A percentile compares a stretch with the other conserved stretches of the same genome.
Conservation (phyloP, 2,329 filamentous ascomycete genomes). For the Knufia petricola region DNA sequence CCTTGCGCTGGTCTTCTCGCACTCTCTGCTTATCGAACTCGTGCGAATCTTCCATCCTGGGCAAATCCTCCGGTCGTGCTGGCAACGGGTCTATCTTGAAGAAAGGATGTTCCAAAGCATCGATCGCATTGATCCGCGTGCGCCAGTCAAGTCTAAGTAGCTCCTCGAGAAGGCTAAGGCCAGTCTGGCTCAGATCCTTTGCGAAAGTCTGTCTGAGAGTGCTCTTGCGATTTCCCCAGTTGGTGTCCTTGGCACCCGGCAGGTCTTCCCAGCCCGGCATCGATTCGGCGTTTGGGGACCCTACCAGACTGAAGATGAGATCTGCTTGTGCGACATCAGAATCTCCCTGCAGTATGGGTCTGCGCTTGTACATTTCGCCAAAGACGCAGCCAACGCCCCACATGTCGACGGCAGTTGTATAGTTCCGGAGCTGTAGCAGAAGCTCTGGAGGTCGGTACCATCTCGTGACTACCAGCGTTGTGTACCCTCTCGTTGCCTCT, state of each 20-base stretch:
- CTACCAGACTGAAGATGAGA: constrained; percentile 87
- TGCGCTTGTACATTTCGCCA: constrained; percentile 91
- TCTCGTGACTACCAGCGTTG: constrained; percentile 87
- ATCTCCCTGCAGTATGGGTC: constrained; percentile 83
- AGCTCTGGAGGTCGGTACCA: constrained; percentile 97
- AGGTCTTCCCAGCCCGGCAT: constrained; percentile 88
- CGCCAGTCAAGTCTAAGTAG: constrained; percentile 84
- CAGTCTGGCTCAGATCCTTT: constrained; percentile 59
- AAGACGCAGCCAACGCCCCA: constrained; percentile 99
- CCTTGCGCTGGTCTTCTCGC: constrained; percentile 66
- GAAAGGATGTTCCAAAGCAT: constrained; percentile 86
- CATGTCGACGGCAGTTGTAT: constrained; percentile 96
- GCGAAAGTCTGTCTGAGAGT: constrained; percentile 62
- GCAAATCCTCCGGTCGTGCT: constrained; percentile 75
- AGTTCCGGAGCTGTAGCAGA: constrained; percentile 73
- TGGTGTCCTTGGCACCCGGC: constrained; percentile 69
- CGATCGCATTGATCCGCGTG: constrained; percentile 80
- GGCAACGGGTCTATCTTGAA: constrained; percentile 73
- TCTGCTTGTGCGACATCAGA: constrained; percentile 84
- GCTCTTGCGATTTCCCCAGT: constrained; percentile 51
- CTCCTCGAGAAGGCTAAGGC: constrained; percentile 70
- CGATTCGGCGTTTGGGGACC: constrained; percentile 74
- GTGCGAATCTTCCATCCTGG: constrained; percentile 85
- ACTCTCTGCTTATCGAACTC: constrained; percentile 91
- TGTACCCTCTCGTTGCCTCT: constrained; percentile 82